Evolutionary conservation across 768 basidiomycete species (phyloP), one percentile per base, ranked within the genome.

Genomic region (Filobasidium wieringae): DNA sequence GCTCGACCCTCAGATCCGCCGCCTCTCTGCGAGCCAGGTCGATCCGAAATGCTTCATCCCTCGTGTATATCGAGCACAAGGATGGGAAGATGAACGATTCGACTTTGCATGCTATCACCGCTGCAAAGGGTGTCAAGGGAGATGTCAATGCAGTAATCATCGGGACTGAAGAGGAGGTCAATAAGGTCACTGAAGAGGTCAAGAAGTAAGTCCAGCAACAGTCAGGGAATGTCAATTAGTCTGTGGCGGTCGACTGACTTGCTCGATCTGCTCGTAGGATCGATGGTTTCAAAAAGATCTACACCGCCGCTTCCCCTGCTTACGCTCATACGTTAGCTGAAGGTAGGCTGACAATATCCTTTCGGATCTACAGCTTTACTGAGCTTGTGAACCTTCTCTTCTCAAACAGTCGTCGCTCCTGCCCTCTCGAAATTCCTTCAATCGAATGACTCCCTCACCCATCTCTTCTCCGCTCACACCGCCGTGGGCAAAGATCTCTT

Each of bases 401-500:
- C 26, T 85, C 87, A 6, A 1, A 81, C 82, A 76, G 78, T 79
- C 1, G 74, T 92, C 52, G 82, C 91, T 1, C 93, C 91, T 7
- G 79, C 96, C 41, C 74, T 97, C 22, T 83, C 88, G 69, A 81
- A 81, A 60, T 67, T 92, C 29, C 78, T 93, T 4, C 80, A 83
- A 22, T 75, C 77, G 30, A 50, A 79, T 4, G 53, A 37, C 58
- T 40, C 74, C 79, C 49, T 96, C 77, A 92, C 93, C 5, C 93
- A 99, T 71, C 80, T 96, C 64, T 85, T 93, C 52, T 88, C 88
- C 27, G 82, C 90, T 11, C 92, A 95, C 65, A 88, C 92, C 0
- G 88, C 92, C 4, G 81, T 84, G 49, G 88, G 89, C 57, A 96
- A 95, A 76, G 88, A 90, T 32, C 78, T 96, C 62, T 80, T 97